These are phyloP conservation scores for Aechmea fasciata DNA, from an alignment of 176 grass and related monocot species.

Conservation along the genomic window DNA sequence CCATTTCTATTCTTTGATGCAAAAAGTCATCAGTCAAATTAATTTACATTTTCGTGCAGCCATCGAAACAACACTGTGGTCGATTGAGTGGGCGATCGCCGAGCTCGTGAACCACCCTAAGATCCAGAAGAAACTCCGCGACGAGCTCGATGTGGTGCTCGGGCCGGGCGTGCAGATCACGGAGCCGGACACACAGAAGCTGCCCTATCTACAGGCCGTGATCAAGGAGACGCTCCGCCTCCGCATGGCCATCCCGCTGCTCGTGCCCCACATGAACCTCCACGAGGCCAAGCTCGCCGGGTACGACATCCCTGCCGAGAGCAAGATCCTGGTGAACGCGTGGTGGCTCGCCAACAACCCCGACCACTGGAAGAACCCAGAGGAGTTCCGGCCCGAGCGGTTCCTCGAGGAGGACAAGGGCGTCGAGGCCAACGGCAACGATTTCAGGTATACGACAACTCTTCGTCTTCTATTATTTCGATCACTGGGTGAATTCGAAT, in stretches of 20 bases:
- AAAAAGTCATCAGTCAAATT: no score
- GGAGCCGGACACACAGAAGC: slow-evolving; percentile 53
- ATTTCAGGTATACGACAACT: slow-evolving; percentile 25
- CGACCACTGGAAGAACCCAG: slow-evolving; percentile 37
- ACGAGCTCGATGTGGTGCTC: slow-evolving; percentile 51
- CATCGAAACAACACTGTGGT: slow-evolving; percentile 38
- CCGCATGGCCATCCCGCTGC: slow-evolving; percentile 69
- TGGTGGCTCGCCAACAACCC: slow-evolving; percentile 78
- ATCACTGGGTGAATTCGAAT: no score
- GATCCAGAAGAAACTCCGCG: slow-evolving; percentile 53
- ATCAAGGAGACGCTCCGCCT: slow-evolving; percentile 78
- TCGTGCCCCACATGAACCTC: slow-evolving; percentile 84
- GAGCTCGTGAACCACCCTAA: slow-evolving; percentile 29
- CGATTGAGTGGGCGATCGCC: slow-evolving; percentile 32
- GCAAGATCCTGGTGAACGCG: slow-evolving; percentile 76
- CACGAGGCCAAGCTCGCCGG: slow-evolving; percentile 68
- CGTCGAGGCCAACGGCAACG: slow-evolving; percentile 68
- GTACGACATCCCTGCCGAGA: slow-evolving; percentile 66
- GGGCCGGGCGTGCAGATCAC: slow-evolving; percentile 39
- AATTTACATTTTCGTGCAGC: slow-evolving; percentile 15
- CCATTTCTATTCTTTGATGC: no score
- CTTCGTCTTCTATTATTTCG: no score
- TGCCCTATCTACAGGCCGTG: slow-evolving; percentile 71
- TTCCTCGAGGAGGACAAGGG: slow-evolving; percentile 72
- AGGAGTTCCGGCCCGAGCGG: slow-evolving; percentile 68